Evolutionary conservation across 2,329 filamentous ascomycete genomes (phyloP), one percentile per base, ranked within the genome.

Genomic region (Amphichorda felina): DNA sequence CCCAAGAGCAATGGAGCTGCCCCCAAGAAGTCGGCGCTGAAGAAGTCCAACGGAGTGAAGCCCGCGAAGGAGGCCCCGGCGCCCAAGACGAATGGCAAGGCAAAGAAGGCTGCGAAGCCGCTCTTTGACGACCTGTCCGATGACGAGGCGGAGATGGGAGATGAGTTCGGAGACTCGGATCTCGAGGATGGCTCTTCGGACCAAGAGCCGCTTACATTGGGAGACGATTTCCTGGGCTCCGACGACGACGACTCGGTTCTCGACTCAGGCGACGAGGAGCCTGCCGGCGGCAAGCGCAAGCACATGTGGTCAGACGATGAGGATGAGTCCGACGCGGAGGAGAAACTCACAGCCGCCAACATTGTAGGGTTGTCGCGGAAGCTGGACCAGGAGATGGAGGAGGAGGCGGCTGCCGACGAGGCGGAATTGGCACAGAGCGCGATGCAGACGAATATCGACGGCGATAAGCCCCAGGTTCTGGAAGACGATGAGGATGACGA

Each of bases 241-340:
- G 55, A 56, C 34, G 66, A 63, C 40, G 73, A 70, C 40, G 66
- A 68, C 34, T 78, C 79, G 1, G 72, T 79, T 35, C 70, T 73
- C 48, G 82, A 88, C 51, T 88, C 82, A 11, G 83, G 86, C 45
- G 70, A 75, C 28, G 74, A 75, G 14, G 56, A 57, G 19, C 60
- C 60, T 38, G 46, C 58, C 17, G 62, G 62, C 36, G 52, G 59
- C 56, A 53, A 68, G 59, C 54, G 70, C 45, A 57, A 56, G 41
- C 63, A 79, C 44, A 85, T 94, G 68, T 98, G 94, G 68, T 96
- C 91, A 0, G 91, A 96, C 44, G 89, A 96, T 51, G 87, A 93
- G 47, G 84, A 89, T 44, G 80, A 87, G 35, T 88, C 82, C 1
- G 86, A 93, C 48, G 80, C 77, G 5, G 86, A 94, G 60, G 88